Base-by-base conservation (phyloP, 352 stramenopile species). In the Thalassiosira hispida region DNA sequence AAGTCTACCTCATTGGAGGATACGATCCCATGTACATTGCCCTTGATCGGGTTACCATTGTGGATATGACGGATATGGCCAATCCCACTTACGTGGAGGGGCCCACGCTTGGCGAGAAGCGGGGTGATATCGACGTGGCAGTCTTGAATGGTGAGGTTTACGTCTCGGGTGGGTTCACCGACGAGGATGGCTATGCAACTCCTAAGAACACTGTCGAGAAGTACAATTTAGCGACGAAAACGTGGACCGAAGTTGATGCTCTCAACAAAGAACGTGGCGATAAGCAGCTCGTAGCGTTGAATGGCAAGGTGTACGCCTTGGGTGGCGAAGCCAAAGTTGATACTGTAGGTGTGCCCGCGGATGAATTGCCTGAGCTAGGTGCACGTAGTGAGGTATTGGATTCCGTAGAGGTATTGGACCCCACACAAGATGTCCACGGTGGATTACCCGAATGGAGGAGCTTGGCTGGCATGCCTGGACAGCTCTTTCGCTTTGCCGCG, bases 401-500 rank as follows among this genome's bases (percentile, higher is more conserved):
- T 65, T 64, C 76, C 38, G 79, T 86, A 0, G 87, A 90, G 68
- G 51, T 85, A 0, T 81, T 79, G 9, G 68, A 88, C 52, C 55
- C 51, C 22, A 25, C 7, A 5, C 20, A 9, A 18, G 42, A 60
- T 38, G 62, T 20, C 22, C 6, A 46, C 14, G 47, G 20, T 16
- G 73, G 27, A 12, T 31, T 68, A 11, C 57, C 49, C 31, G 38
- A 65, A 11, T 92, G 87, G 87, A 70, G 42, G 7, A 40, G 64
- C 0, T 23, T 87, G 29, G 61, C 47, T 14, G 46, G 60, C 64
- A 86, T 91, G 66, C 77, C 77, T 12, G 42, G 65, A 18, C 33
- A 78, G 20, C 63, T 83, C 1, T 90, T 91, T 53, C 77, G 87
- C 6, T 91, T 91, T 63, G 69, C 71, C 53, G 84, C 84, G 22